Percentiles rank a stretch among this genome's conserved stretches.
Evolutionary conservation across 108 stramenopile genomes (phyloP).

Genomic region (Conticribra weissflogii): DNA sequence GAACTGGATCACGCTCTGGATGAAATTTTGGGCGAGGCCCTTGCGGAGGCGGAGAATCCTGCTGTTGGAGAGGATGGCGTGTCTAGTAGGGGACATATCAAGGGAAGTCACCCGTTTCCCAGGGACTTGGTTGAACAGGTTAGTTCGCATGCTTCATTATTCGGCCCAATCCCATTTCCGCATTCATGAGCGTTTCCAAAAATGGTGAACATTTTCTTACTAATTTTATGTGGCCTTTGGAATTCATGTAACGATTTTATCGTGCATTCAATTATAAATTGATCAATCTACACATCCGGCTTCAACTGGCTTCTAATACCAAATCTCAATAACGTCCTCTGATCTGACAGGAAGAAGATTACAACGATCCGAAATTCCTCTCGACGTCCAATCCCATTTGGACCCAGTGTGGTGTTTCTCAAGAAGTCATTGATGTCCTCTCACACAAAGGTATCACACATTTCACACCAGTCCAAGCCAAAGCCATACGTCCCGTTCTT

Average conservation of each 20-base stretch:
- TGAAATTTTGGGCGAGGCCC: conserved; percentile 20
- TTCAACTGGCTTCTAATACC: no score
- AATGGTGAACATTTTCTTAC: background rate
- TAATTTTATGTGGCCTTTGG: no score
- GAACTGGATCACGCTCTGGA: conserved; percentile 34
- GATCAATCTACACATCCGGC: no score
- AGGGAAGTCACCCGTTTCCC: conserved; percentile 12
- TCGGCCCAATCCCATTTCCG: background rate
- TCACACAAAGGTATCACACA: conserved; percentile 77
- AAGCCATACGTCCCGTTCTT: conserved; percentile 87
- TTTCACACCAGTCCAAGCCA: conserved; percentile 92
- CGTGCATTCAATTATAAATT: no score
- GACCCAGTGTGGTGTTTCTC: conserved; percentile 65
- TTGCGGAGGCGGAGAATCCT: conserved; percentile 17
- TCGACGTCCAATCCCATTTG: conserved; percentile 85
- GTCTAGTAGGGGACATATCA: background rate
- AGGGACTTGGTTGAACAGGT: conserved; percentile 11
- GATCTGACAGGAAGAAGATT: conserved; percentile 61
- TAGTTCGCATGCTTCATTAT: conserved; percentile 6
- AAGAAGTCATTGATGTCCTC: conserved; percentile 84
- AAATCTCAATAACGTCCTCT: no score
- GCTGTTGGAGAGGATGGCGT: background rate
- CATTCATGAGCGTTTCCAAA: background rate
- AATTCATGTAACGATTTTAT: no score
- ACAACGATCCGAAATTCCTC: conserved; percentile 69